Percentiles rank a stretch among this genome's conserved stretches.
Evolutionary conservation across 1,284 basidiomycete genomes (phyloP).

Genomic region (Apiotrichum gamsii): DNA sequence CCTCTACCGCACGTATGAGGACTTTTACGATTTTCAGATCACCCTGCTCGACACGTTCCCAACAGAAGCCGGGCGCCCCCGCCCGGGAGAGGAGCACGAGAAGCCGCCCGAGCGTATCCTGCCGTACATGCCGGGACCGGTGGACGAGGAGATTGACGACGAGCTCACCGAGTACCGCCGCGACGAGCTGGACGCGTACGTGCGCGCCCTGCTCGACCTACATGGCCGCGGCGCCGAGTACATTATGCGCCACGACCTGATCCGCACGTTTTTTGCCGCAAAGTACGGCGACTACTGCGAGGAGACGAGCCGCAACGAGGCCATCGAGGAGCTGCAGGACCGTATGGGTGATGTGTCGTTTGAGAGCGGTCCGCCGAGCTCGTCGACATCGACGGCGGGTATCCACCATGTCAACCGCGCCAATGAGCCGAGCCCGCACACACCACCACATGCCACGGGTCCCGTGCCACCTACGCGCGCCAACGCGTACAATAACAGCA

Average conservation of each 20-base stretch:
- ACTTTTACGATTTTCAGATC: conserved; percentile 98
- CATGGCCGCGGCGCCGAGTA: conserved; percentile 60
- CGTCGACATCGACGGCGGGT: background rate
- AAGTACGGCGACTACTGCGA: conserved; percentile 84
- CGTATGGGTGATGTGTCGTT: conserved; percentile 27
- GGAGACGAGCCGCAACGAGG: conserved; percentile 53
- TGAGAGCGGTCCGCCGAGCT: conserved; percentile 1
- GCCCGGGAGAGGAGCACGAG: conserved; percentile 41
- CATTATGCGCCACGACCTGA: conserved; percentile 71
- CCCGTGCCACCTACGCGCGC: background rate
- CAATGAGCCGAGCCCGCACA: background rate
- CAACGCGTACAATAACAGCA: no score
- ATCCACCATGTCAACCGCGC: background rate
- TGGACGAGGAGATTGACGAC: conserved; percentile 70
- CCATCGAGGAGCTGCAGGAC: conserved; percentile 62
- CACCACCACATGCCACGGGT: background rate
- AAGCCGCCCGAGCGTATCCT: conserved; percentile 60
- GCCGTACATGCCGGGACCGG: conserved; percentile 93
- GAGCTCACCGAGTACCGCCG: conserved; percentile 73
- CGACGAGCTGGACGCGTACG: conserved; percentile 81
- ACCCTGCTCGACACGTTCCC: conserved; percentile 79
- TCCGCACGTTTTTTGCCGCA: conserved; percentile 77
- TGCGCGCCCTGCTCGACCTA: conserved; percentile 65
- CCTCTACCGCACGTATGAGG: conserved; percentile 91
- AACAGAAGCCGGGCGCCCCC: conserved; percentile 70